A percentile compares a stretch with the other conserved stretches of the same genome.
These are phyloP conservation scores for Gnetum montanum DNA, from an alignment of 75 land plant species.

Conservation along the genomic window DNA sequence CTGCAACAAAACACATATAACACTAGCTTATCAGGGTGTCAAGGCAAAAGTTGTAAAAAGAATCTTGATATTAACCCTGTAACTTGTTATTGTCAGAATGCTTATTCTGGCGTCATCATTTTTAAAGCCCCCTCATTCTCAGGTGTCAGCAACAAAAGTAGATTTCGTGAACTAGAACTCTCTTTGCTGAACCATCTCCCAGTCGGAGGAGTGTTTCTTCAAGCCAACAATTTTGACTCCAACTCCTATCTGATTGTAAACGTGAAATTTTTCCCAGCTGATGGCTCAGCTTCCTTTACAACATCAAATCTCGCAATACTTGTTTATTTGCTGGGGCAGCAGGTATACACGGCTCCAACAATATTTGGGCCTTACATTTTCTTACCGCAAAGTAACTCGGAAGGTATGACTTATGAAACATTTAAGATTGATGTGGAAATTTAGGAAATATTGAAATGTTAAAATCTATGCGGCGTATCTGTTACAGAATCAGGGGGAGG, in stretches of 20 bases:
- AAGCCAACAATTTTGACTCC: conserved; percentile 32
- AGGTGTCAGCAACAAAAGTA: conserved; percentile 22
- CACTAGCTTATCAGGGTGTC: conserved; percentile 47
- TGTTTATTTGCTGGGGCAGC: conserved; percentile 32
- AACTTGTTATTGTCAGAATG: conserved; percentile 51
- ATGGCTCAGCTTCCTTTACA: conserved; percentile 12
- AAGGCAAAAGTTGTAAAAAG: conserved; percentile 19
- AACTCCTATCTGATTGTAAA: conserved; percentile 42
- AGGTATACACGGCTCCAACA: conserved; percentile 22
- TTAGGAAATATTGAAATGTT: neutral
- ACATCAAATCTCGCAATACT: conserved; percentile 5
- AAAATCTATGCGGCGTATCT: too few species aligned
- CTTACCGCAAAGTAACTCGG: conserved; percentile 3
- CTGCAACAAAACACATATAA: conserved; percentile 27
- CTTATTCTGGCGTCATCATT: conserved; percentile 36
- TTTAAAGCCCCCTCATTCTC: conserved; percentile 48
- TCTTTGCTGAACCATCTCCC: conserved; percentile 28
- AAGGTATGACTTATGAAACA: neutral
- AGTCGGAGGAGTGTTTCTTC: conserved; percentile 44
- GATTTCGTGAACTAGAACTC: conserved; percentile 32
- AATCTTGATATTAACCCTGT: conserved; percentile 40
- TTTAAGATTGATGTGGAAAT: neutral
- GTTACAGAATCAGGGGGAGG: too few species aligned
- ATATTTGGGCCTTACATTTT: conserved; percentile 35
- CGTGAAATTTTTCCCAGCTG: conserved; percentile 40